Evolutionary conservation across 1,284 basidiomycete species (phyloP), one percentile per base, ranked within the genome.

Genomic region (Malassezia restricta): DNA sequence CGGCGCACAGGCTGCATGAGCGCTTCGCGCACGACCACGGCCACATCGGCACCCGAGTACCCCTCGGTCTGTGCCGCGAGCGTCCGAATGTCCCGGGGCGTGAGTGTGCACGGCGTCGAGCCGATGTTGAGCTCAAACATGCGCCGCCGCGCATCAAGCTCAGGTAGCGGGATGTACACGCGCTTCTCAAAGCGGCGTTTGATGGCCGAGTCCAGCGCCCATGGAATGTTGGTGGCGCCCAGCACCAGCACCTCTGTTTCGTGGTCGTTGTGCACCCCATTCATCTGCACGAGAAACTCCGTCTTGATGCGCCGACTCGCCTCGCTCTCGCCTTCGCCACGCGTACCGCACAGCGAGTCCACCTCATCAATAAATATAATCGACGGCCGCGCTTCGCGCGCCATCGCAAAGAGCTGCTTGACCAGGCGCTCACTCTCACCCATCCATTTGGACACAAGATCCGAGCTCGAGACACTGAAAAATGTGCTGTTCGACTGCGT

Each of bases 281-380:
- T 91, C 87, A 98, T 98, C 74, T 95, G 88, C 4, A 75, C 88
- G 47, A 96, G 76, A 68, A 98, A 95, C 76, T 98, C 92, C 1
- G 92, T 98, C 80, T 98, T 98, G 76, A 98, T 98, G 39, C 94
- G 81, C 59, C 92, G 78, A 27, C 86, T 87, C 3, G 92, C 92
- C 72, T 98, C 92, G 2, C 87, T 90, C 75, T 98, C 92, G 29
- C 87, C 87, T 74, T 98, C 92, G 57, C 87, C 90, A 72, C 92
- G 81, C 24, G 90, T 87, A 1, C 94, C 90, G 12, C 90, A 88
- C 48, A 98, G 78, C 14, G 91, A 95, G 75, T 98, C 92, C 40
- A 98, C 88, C 73, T 98, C 92, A 74, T 98, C 92, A 68, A 98
- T 89, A 74, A 98, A 98, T 74, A 98, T 96, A 75, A 98, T 98